Base-by-base conservation (phyloP, 1,139 yeast species). In the Geotrichum bryndzae region DNA sequence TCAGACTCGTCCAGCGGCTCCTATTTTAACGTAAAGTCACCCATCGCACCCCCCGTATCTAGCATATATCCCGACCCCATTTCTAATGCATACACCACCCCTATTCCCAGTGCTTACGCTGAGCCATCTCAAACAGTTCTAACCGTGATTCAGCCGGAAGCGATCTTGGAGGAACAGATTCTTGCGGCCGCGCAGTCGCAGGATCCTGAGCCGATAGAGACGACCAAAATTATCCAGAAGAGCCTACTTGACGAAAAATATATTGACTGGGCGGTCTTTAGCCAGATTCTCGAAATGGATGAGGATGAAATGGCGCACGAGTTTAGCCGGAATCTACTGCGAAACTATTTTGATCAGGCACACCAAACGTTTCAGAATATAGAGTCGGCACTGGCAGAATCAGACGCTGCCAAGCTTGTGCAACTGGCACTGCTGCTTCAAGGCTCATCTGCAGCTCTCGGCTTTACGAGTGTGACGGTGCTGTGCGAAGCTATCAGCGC, bases 401-500 rank as follows among this genome's bases (percentile, higher is more conserved):
- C 71, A n/a, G 81, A 87, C 70, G 80, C 91, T 64, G 81, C 78
- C 51, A 80, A 84, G 65, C 77, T 94, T 65, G 87, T 94, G 33
- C 80, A 85, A 25, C 78, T 89, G 67, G 98, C 98, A 27, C 98
- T 94, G 73, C 94, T 90, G 73, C 80, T 94, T 65, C 94, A 94
- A 73, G 99, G 99, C 53, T 87, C 95, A 15, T 96, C 98, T 1
- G 96, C 97, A 2, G 95, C 97, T 0, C 78, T 94, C 65, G 99
- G 99, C 0, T 80, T 94, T 63, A 83, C 84, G 53, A 84, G 85
- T 66, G 88, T 94, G 61, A 90, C 92, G 65, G 82, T 84, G 70
- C 88, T 90, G 69, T 94, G 98, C 76, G 98, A 91, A 74, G 80
- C 94, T 69, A 91, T 94, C 67, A 98, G 94, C 74, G 90, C 91